A percentile compares a stretch with the other conserved stretches of the same genome.
Evolutionary conservation across 108 stramenopile genomes (phyloP).

Genomic region (Cyclotella cryptica): DNA sequence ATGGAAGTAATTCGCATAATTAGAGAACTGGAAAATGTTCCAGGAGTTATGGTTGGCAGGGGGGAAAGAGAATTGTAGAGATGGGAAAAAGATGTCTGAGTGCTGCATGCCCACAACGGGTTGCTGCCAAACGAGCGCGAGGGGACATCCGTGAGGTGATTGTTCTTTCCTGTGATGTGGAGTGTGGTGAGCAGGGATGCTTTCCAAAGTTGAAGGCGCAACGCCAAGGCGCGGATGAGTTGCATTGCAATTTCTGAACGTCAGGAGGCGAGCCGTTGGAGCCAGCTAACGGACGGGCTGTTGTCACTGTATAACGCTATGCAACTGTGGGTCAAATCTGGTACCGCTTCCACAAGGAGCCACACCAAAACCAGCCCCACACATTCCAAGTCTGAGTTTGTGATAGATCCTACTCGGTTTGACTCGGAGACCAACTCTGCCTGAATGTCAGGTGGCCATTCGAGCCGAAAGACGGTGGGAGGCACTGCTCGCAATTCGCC

Average conservation of each 20-base stretch:
- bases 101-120: constrained; percentile 28
- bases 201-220: no score
- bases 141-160: no score
- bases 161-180: constrained; percentile 10
- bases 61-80: constrained; percentile 27
- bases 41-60: constrained; percentile 28
- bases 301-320: no score
- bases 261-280: constrained; percentile 6
- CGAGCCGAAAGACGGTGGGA: constrained; percentile 32
- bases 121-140: no score
- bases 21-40: constrained; percentile 18
- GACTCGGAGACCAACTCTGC: constrained; percentile 23
- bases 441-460: constrained; percentile 41
- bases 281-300: no score
- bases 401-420: no score
- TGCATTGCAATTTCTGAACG: constrained; percentile 1
- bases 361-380: no score
- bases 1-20: constrained; percentile 2
- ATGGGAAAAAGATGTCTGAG: constrained; percentile 3
- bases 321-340: background rate
- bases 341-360: constrained; percentile 30
- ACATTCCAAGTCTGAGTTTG: constrained; percentile 52
- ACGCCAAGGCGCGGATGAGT: constrained; percentile 14
- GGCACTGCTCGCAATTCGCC: no score
- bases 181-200: background rate